Evolutionary conservation across 768 basidiomycete genomes (phyloP).

Genomic region (Mycena metata): DNA sequence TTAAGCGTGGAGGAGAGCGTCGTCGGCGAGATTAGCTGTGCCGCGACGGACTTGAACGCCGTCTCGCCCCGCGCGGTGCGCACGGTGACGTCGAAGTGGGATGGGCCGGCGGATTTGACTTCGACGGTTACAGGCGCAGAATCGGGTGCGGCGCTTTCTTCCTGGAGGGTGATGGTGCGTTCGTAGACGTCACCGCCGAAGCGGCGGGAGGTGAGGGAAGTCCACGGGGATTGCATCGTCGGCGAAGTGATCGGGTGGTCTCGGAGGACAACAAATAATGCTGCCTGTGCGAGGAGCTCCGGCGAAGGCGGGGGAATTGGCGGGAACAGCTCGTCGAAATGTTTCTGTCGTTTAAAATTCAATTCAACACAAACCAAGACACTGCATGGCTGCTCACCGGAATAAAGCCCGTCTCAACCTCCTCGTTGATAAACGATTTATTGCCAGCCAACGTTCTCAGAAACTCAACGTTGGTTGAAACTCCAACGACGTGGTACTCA

Average conservation of each 20-base stretch:
- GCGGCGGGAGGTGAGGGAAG: slow-evolving; percentile 75
- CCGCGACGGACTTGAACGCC: slow-evolving; percentile 66
- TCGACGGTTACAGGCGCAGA: slow-evolving; percentile 56
- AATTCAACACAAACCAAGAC: slow-evolving; percentile 12
- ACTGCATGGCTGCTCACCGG: slow-evolving; percentile 57
- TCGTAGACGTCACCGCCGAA: slow-evolving; percentile 83
- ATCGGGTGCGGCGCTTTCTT: slow-evolving; percentile 60
- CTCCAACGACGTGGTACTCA: slow-evolving; percentile 92
- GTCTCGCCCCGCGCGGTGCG: slow-evolving; percentile 48
- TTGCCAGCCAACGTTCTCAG: slow-evolving; percentile 83
- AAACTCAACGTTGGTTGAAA: slow-evolving; percentile 94
- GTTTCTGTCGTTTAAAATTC: slow-evolving; percentile 74
- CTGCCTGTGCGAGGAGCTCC: slow-evolving; percentile 81
- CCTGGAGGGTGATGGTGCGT: slow-evolving; percentile 72
- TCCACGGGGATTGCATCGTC: slow-evolving; percentile 70
- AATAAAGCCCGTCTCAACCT: slow-evolving; percentile 95
- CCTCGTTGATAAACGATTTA: slow-evolving; percentile 77
- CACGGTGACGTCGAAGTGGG: slow-evolving; percentile 69
- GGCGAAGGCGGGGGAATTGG: slow-evolving; percentile 68
- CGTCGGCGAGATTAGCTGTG: slow-evolving; percentile 66
- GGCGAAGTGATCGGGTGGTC: slow-evolving; percentile 58
- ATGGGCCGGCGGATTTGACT: slow-evolving; percentile 53
- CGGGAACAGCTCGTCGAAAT: slow-evolving; percentile 86
- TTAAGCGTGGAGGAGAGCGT: slow-evolving; percentile 68
- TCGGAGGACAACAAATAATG: slow-evolving; percentile 79